Conservation (phyloP, 495 filamentous ascomycete genomes). For the Neurospora sp. region DNA sequence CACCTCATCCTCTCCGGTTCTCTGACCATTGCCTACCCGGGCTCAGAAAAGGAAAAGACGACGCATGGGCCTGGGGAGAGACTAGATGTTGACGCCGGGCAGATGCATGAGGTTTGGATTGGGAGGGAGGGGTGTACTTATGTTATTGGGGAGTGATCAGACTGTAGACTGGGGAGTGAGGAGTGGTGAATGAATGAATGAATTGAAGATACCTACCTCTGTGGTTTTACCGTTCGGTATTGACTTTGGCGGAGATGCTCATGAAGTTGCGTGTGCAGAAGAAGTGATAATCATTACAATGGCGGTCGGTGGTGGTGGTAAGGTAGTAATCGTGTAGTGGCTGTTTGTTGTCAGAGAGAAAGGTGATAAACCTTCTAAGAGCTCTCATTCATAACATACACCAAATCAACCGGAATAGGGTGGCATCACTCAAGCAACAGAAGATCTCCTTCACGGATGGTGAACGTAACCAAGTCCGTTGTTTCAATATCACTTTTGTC, state of each 20-base stretch:
- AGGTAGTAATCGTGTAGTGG: too few relatives aligned
- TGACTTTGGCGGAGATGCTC: too few relatives aligned
- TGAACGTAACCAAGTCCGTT: neutral
- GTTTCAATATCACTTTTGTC: neutral
- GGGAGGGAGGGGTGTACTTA: slow-evolving; percentile 70
- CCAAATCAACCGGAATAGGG: neutral
- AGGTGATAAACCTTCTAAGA: neutral
- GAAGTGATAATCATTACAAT: too few relatives aligned
- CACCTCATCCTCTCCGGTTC: slow-evolving; percentile 65
- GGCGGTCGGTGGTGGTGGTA: too few relatives aligned
- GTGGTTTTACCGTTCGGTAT: too few relatives aligned
- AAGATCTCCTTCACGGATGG: neutral
- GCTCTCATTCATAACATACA: neutral
- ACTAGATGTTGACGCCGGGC: slow-evolving; percentile 65
- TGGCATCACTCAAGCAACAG: neutral
- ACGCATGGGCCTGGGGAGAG: slow-evolving; percentile 59
- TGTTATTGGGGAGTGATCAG: slow-evolving; percentile 63
- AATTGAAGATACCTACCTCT: too few relatives aligned
- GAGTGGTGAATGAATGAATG: neutral
- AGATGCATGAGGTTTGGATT: slow-evolving; percentile 78
- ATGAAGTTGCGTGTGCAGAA: too few relatives aligned
- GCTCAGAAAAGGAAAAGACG: slow-evolving; percentile 44
- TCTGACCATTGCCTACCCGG: slow-evolving; percentile 63
- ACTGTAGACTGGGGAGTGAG: neutral
- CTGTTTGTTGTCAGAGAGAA: neutral